phyloP scores from a whole-genome alignment of 2,329 filamentous ascomycete species.

The Lachnellula willkommii region DNA sequence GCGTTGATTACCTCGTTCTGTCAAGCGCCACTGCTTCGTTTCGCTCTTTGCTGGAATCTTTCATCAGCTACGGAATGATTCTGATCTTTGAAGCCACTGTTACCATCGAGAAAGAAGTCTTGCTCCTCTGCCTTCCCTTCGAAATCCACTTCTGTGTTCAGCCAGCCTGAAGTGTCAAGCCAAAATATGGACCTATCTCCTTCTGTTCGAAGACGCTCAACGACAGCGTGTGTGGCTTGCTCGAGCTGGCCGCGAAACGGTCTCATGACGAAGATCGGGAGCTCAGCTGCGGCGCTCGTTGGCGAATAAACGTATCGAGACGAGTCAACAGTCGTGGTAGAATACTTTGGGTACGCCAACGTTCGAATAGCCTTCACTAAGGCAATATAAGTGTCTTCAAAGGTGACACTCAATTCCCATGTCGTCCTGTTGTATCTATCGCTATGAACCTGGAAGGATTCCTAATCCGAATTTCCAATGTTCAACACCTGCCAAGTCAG shows the following conservation, averaged over 20 bases:
- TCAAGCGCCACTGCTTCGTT: constrained; percentile 29
- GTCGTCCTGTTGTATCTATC: constrained; percentile 29
- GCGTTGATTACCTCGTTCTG: constrained; percentile 32
- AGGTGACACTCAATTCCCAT: constrained; percentile 27
- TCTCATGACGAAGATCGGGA: constrained; percentile 36
- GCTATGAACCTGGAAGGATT: constrained; percentile 28
- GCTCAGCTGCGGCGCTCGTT: constrained; percentile 21
- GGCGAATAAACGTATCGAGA: constrained; percentile 10
- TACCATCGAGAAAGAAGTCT: constrained; percentile 31
- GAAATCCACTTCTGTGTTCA: constrained; percentile 27
- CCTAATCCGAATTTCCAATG: constrained; percentile 29
- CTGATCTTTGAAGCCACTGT: background rate
- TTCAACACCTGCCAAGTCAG: constrained; percentile 29
- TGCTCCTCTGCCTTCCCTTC: constrained; percentile 19
- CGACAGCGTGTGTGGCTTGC: constrained; percentile 31
- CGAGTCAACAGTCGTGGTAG: constrained; percentile 5
- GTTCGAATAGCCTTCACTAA: constrained; percentile 33
- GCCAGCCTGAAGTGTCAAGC: constrained; percentile 38
- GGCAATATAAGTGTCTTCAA: constrained; percentile 33
- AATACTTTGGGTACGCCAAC: constrained; percentile 22
- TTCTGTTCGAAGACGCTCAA: constrained; percentile 30
- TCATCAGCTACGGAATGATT: background rate
- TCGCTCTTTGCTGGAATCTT: constrained; percentile 16
- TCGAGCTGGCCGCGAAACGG: constrained; percentile 33
- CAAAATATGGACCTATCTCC: constrained; percentile 35